Evolutionary conservation across 352 stramenopile species (phyloP).

Genomic region (Globisporangium radiosum): DNA sequence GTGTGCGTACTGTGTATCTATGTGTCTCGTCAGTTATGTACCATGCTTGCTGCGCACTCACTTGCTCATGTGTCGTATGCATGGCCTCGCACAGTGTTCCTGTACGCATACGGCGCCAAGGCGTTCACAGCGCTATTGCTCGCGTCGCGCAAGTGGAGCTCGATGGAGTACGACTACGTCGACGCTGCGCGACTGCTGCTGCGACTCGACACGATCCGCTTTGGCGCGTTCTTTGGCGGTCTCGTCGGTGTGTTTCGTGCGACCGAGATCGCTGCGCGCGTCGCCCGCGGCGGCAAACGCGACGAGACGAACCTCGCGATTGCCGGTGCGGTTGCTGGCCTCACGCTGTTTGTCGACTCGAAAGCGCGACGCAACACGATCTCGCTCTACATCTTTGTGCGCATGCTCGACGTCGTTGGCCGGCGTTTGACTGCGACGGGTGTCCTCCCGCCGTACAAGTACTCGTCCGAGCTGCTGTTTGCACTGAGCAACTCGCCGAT

Average conservation of each 20-base stretch:
- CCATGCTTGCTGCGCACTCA: neutral
- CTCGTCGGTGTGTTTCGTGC: slow-evolving; percentile 69
- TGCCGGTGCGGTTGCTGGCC: slow-evolving; percentile 52
- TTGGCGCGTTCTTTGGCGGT: slow-evolving; percentile 68
- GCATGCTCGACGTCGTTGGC: slow-evolving; percentile 77
- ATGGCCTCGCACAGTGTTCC: slow-evolving; percentile 27
- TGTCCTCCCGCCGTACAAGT: slow-evolving; percentile 43
- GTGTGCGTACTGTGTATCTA: neutral
- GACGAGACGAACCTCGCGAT: slow-evolving; percentile 64
- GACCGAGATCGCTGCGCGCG: slow-evolving; percentile 47
- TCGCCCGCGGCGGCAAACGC: slow-evolving; percentile 30
- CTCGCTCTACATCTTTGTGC: slow-evolving; percentile 82
- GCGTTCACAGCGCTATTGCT: slow-evolving; percentile 75
- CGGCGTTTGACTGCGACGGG: slow-evolving; percentile 56
- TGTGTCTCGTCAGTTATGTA: no score
- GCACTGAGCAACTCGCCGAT: slow-evolving; percentile 68
- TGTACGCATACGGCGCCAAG: slow-evolving; percentile 78
- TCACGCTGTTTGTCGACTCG: slow-evolving; percentile 68
- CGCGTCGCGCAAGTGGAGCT: slow-evolving; percentile 73
- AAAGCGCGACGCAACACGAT: slow-evolving; percentile 56
- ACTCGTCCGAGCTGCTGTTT: slow-evolving; percentile 73
- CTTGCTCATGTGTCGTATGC: neutral
- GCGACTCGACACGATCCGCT: slow-evolving; percentile 63
- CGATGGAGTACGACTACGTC: slow-evolving; percentile 67
- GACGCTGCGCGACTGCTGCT: slow-evolving; percentile 66